Base-by-base conservation (phyloP, 768 basidiomycete species). In the Agrocybe chaxingu region DNA sequence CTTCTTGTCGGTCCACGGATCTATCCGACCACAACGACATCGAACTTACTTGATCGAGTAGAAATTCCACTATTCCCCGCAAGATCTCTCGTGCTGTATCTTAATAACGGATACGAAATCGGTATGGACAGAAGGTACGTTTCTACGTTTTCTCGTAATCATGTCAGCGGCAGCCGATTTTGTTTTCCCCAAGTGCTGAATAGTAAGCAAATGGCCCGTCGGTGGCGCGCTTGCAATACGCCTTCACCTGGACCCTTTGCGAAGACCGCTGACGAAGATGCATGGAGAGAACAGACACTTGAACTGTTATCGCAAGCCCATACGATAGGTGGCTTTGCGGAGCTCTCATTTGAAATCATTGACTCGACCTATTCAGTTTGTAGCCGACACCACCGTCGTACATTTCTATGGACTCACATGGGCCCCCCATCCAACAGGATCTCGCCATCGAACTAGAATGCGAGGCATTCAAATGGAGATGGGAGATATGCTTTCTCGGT, bases 71-170 rank as follows among this genome's bases (percentile, higher is more conserved):
- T 68, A 72, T 13, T 82, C 81, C 3, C 62, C 74, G 3, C 73
- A 74, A 13, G 82, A 89, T 58, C 67, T 78, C 44, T 73, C 75
- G 16, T 87, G 86, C 58, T 75, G 68, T 52, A 61, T 89, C 42
- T 60, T 91, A 57, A 62, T 89, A 45, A 89, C 89, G 8, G 89
- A 91, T 65, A 90, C 86, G 9, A 87, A 80, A 62, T 73, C 69
- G 18, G 82, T 84, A 8, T 92, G 87, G 87, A 74, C 71, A 10
- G 89, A 92, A 82, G 84, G 89, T 87, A 55, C 47, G 53, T 45
- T 45, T 35, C 36, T 45, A 41, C 45, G 8, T 44, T 45, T 42
- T 34, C 45, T n/a, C 29, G 9, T 7, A 8, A 31, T 18, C 30
- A 8, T 16, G 40, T 42, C 8, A 35, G 31, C 34, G 8, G 33